These are phyloP conservation scores for Hypoxylon intermedium DNA, from an alignment of 495 filamentous ascomycete species.

Conservation along the genomic window DNA sequence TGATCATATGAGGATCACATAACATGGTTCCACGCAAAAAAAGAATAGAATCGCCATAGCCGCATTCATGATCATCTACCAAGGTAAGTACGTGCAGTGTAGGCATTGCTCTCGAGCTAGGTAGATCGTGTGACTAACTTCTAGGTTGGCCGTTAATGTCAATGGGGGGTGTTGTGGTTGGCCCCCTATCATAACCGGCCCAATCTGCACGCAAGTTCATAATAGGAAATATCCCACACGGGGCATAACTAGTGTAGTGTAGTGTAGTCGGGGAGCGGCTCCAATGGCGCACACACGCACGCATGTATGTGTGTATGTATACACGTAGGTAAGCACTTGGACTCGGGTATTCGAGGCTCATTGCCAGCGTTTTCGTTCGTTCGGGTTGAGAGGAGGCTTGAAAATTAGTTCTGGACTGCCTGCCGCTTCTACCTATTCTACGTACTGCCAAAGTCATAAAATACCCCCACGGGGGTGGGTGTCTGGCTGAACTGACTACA, in stretches of 20 bases:
- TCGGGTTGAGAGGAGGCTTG: not conserved
- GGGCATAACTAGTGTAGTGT: too few species aligned
- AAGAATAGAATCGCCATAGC: constrained; percentile 15
- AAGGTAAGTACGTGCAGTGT: too few species aligned
- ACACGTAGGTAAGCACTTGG: too few species aligned
- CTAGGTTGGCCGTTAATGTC: constrained; percentile 11
- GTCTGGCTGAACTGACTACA: too few species aligned
- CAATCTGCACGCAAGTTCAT: constrained; percentile 5
- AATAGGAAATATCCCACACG: not conserved
- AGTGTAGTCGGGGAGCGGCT: not conserved
- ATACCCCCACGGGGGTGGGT: too few species aligned
- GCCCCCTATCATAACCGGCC: not conserved
- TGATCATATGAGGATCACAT: constrained; percentile 29
- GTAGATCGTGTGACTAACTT: not conserved
- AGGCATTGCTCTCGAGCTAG: constrained; percentile 11
- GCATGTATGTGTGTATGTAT: too few species aligned
- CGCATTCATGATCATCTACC: constrained; percentile 16
- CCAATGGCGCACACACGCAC: not conserved
- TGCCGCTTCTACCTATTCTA: too few species aligned
- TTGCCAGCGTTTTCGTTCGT: too few species aligned
- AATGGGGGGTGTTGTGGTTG: constrained; percentile 12
- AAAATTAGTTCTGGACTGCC: too few species aligned
- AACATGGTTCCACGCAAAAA: constrained; percentile 20
- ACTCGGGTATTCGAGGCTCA: too few species aligned
- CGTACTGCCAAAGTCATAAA: too few species aligned